Evolutionary conservation across 2,329 filamentous ascomycete species (phyloP).

Genomic region (Didymella pomorum): DNA sequence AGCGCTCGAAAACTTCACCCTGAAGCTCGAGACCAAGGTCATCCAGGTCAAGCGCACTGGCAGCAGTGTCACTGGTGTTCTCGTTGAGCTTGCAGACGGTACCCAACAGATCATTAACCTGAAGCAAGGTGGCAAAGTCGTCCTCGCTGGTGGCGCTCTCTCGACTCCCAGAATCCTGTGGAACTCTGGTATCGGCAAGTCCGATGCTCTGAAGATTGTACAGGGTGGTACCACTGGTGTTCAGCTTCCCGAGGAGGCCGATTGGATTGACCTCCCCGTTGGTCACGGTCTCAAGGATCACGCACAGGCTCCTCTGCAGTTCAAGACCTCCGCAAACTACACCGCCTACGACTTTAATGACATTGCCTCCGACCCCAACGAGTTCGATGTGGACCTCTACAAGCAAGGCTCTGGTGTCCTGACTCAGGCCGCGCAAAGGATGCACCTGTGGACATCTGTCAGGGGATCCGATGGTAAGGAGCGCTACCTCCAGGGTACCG

Average conservation of each 20-base stretch:
- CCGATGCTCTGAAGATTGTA: conserved; percentile 34
- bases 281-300: conserved; percentile 42
- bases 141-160: conserved; percentile 64
- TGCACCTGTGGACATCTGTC: conserved; percentile 42
- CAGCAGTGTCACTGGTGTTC: conserved; percentile 31
- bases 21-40: conserved; percentile 35
- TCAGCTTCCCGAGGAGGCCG: conserved; percentile 26
- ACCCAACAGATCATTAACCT: conserved; percentile 70
- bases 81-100: conserved; percentile 54
- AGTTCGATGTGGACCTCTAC: conserved; percentile 16
- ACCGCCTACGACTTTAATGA: conserved; percentile 53
- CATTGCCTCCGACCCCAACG: conserved; percentile 9
- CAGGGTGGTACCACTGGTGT: conserved; percentile 26
- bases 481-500: conserved; percentile 51
- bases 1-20: conserved; percentile 32
- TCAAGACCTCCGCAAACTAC: conserved; percentile 27
- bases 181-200: conserved; percentile 38
- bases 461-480: conserved; percentile 46
- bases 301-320: conserved; percentile 25
- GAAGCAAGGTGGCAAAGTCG: conserved; percentile 52
- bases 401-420: conserved; percentile 17
- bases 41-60: conserved; percentile 30
- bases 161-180: conserved; percentile 53
- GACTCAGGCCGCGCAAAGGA: conserved; percentile 20
- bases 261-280: conserved; percentile 40